phyloP scores from a whole-genome alignment of 2,329 filamentous ascomycete genomes.

The Lecanicillium sp. region DNA sequence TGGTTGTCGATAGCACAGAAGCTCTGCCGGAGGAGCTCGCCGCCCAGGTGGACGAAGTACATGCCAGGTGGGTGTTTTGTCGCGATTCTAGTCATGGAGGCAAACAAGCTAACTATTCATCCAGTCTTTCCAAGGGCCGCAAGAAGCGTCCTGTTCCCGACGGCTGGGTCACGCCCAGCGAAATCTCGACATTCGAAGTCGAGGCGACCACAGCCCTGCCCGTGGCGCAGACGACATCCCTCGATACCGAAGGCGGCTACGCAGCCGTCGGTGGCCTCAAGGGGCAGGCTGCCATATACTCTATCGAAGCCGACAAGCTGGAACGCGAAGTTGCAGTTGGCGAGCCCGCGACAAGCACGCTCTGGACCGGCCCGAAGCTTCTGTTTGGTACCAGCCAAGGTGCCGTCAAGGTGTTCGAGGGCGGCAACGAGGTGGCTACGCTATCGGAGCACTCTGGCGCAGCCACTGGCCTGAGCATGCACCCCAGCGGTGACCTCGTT shows the following conservation, averaged over 20 bases:
- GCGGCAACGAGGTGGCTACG: conserved; percentile 58
- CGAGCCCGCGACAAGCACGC: conserved; percentile 57
- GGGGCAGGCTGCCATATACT: conserved; percentile 69
- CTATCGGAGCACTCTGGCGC: conserved; percentile 79
- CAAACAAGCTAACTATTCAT: conserved; percentile 6
- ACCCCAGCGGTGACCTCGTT: conserved; percentile 75
- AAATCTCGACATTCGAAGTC: conserved; percentile 46
- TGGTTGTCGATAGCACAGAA: conserved; percentile 78
- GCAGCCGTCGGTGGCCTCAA: conserved; percentile 69
- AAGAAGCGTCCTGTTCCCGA: conserved; percentile 83
- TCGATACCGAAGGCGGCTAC: conserved; percentile 50
- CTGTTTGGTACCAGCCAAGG: conserved; percentile 70
- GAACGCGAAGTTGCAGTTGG: conserved; percentile 60
- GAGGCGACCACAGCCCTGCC: conserved; percentile 37
- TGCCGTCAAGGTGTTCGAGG: conserved; percentile 70
- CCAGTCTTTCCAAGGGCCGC: conserved; percentile 75
- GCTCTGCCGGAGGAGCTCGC: conserved; percentile 65
- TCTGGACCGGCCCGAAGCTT: conserved; percentile 61
- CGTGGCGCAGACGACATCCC: conserved; percentile 40
- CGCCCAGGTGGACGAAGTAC: conserved; percentile 69
- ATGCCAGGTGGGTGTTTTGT: conserved; percentile 59
- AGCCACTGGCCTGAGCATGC: conserved; percentile 68
- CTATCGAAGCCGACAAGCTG: conserved; percentile 58
- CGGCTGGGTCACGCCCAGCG: conserved; percentile 73
- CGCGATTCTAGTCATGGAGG: background rate